Evolutionary conservation across 306 rosid genomes (phyloP).

Genomic region (Calophaca sinica): DNA sequence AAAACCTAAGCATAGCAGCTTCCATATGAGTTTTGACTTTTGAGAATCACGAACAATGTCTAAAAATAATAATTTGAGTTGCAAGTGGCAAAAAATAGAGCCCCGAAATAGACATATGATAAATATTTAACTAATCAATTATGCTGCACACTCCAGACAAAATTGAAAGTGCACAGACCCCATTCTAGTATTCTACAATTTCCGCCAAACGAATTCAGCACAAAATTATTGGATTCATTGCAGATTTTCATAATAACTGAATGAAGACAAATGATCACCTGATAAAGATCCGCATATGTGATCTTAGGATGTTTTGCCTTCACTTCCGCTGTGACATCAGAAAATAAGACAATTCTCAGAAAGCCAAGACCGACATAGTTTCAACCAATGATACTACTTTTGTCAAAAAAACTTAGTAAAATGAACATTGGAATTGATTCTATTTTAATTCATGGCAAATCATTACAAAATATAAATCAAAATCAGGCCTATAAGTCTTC

Average conservation of each 20-base stretch:
- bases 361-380: not conserved
- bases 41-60: slow-evolving; percentile 1
- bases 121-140: not conserved
- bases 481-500: not conserved
- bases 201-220: slow-evolving; percentile 2
- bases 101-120: slow-evolving; percentile 17
- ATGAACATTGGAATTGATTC: slow-evolving; percentile 21
- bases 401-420: not conserved
- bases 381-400: slow-evolving; percentile 4
- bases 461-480: not conserved
- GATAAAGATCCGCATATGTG: slow-evolving; percentile 87
- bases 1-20: slow-evolving; percentile 35
- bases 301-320: slow-evolving; percentile 75
- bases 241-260: slow-evolving; percentile 19
- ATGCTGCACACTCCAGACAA: slow-evolving; percentile 29
- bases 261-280: slow-evolving; percentile 64
- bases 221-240: slow-evolving; percentile 9
- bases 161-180: not conserved
- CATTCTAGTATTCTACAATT: not conserved
- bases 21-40: not conserved
- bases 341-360: slow-evolving; percentile 48
- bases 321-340: slow-evolving; percentile 78
- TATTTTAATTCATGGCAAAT: not conserved
- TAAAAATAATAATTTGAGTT: slow-evolving; percentile 2
- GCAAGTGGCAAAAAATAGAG: slow-evolving; percentile 16